phyloP scores from a whole-genome alignment of 148 eudicot genomes.

The Rhododendron simsii region DNA sequence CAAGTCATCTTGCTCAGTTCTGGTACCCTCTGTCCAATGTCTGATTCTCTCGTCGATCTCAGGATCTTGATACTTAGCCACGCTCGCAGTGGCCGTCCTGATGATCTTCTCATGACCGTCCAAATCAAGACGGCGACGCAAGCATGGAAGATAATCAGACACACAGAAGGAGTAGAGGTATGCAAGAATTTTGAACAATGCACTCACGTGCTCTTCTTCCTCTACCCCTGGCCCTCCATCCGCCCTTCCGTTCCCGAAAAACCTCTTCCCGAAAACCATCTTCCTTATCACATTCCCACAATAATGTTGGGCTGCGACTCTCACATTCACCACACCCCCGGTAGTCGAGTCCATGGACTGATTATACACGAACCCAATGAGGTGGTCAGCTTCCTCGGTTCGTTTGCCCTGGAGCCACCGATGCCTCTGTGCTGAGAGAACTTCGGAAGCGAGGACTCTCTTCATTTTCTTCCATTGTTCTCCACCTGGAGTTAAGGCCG shows the following conservation, averaged over 20 bases:
- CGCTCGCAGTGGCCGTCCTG: neutral
- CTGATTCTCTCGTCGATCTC: neutral
- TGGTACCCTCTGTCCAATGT: neutral
- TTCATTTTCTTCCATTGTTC: conserved; percentile 21
- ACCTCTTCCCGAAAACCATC: conserved; percentile 8
- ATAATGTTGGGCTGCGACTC: neutral
- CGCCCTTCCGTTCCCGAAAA: neutral
- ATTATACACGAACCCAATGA: neutral
- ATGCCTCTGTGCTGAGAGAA: neutral
- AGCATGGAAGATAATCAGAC: conserved; percentile 3
- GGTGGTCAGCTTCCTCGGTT: conserved; percentile 8
- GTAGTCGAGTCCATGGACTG: neutral
- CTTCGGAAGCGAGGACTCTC: neutral
- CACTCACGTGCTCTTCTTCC: conserved; percentile 10
- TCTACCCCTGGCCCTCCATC: conserved; percentile 13
- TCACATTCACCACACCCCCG: conserved; percentile 2
- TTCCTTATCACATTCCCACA: neutral
- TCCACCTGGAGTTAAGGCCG: neutral
- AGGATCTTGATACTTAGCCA: neutral
- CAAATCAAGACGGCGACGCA: conserved; percentile 6
- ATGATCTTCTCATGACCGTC: conserved; percentile 13
- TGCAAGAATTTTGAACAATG: neutral
- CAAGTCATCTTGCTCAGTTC: neutral
- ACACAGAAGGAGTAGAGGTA: conserved; percentile 4
- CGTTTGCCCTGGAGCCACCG: conserved; percentile 4